Evolutionary conservation across 1,284 basidiomycete genomes (phyloP).

Genomic region (Dichomitus squalens): DNA sequence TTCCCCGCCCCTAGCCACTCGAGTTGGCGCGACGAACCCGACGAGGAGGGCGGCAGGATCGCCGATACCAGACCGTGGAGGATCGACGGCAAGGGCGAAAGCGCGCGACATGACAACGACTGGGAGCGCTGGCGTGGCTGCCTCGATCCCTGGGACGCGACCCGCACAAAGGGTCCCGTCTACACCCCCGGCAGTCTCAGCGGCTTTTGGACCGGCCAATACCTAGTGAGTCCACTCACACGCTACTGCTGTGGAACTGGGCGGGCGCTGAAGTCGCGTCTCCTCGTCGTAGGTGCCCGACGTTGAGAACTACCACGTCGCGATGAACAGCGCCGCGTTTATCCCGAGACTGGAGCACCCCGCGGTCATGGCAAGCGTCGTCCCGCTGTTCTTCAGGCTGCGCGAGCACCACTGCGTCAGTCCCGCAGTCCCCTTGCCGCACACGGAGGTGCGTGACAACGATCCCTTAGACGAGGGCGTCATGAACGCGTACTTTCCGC

Average conservation of each 20-base stretch:
- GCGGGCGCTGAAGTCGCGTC: not conserved
- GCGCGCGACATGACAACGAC: constrained; percentile 55
- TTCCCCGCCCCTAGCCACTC: constrained; percentile 34
- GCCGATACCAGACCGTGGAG: constrained; percentile 30
- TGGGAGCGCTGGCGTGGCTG: constrained; percentile 60
- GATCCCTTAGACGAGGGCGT: constrained; percentile 48
- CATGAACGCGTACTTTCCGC: constrained; percentile 57
- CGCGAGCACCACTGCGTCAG: constrained; percentile 55
- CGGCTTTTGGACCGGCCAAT: constrained; percentile 64
- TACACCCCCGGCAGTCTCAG: constrained; percentile 52
- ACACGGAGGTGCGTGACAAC: constrained; percentile 26
- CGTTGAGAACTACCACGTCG: constrained; percentile 35
- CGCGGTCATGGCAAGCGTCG: constrained; percentile 37
- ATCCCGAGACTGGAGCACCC: constrained; percentile 17
- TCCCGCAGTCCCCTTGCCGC: constrained; percentile 35
- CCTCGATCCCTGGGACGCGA: constrained; percentile 39
- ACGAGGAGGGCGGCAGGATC: constrained; percentile 19
- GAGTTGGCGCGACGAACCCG: constrained; percentile 42
- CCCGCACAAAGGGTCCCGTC: constrained; percentile 28
- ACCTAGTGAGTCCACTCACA: constrained; percentile 45
- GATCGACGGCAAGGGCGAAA: constrained; percentile 32
- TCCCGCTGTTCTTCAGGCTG: constrained; percentile 56
- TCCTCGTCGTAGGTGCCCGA: constrained; percentile 34
- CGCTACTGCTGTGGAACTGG: not conserved
- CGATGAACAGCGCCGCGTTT: constrained; percentile 38